Percentiles rank a stretch among this genome's conserved stretches.
Conservation (phyloP, 805 yeast species). For the Ogataea nakhonphanomensis region DNA sequence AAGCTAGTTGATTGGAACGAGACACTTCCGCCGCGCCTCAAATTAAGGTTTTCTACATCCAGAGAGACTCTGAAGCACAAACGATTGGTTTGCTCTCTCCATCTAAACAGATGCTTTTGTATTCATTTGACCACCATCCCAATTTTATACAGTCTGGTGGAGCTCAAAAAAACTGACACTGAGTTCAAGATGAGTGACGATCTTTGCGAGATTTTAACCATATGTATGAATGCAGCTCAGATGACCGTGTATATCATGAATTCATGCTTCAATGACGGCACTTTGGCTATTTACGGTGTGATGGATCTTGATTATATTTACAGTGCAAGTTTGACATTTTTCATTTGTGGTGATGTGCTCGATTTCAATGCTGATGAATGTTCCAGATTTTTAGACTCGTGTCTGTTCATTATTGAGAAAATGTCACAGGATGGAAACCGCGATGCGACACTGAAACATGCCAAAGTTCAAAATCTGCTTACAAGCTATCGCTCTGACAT, state of each 20-base stretch:
- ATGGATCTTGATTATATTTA: constrained; percentile 30
- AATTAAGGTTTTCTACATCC: constrained; percentile 10
- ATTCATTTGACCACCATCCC: constrained; percentile 30
- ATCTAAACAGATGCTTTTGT: constrained; percentile 28
- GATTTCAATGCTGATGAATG: constrained; percentile 17
- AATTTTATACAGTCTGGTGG: constrained; percentile 24
- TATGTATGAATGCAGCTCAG: constrained; percentile 29
- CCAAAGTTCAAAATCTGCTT: constrained; percentile 18
- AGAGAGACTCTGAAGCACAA: constrained; percentile 12
- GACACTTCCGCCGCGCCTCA: constrained; percentile 18
- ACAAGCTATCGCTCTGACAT: constrained; percentile 13
- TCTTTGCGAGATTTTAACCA: constrained; percentile 22
- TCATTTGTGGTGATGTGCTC: constrained; percentile 28
- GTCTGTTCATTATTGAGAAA: constrained; percentile 18
- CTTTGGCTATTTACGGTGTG: constrained; percentile 27
- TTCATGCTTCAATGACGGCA: constrained; percentile 20
- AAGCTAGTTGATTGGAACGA: constrained; percentile 26
- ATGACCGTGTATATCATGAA: constrained; percentile 19
- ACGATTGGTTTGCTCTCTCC: constrained; percentile 24
- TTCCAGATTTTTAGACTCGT: constrained; percentile 16
- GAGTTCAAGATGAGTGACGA: constrained; percentile 14
- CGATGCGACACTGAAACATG: constrained; percentile 19
- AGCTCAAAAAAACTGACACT: constrained; percentile 12
- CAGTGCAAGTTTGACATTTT: constrained; percentile 26
- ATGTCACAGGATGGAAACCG: constrained; percentile 22